These are phyloP conservation scores for Picea abies DNA, from an alignment of 83 land plant genomes.

Conservation along the genomic window DNA sequence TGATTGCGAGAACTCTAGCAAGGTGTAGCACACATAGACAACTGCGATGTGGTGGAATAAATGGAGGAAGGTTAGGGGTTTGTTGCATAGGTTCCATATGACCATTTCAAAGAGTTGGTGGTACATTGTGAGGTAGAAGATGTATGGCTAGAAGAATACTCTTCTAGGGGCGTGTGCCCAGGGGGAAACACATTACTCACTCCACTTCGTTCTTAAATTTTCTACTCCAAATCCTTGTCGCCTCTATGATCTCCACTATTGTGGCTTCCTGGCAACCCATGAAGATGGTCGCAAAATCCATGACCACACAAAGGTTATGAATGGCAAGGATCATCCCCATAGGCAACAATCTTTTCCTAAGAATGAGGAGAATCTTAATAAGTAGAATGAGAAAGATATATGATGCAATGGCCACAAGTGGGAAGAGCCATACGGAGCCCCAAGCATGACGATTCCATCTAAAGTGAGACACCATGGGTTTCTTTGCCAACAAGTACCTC, in stretches of 20 bases:
- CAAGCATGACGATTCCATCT: conserved; percentile 15
- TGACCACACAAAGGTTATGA: conserved; percentile 54
- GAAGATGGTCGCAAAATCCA: conserved; percentile 50
- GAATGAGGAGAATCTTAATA: conserved; percentile 19
- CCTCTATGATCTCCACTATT: conserved; percentile 65
- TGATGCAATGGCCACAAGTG: conserved; percentile 22
- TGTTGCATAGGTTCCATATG: conserved; percentile 33
- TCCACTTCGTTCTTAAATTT: conserved; percentile 34
- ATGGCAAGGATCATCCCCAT: conserved; percentile 63
- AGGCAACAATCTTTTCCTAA: conserved; percentile 40
- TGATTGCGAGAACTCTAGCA: conserved; percentile 83
- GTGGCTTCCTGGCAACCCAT: conserved; percentile 55
- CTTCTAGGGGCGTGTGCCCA: conserved; percentile 76
- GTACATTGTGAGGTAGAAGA: conserved; percentile 71
- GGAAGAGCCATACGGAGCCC: conserved; percentile 74
- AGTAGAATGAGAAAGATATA: conserved; percentile 34
- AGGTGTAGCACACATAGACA: conserved; percentile 48
- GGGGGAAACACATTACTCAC: conserved; percentile 80
- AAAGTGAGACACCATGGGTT: conserved; percentile 53
- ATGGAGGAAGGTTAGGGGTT: conserved; percentile 33
- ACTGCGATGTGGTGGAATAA: conserved; percentile 41
- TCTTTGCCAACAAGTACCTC: conserved; percentile 54
- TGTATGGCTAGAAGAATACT: conserved; percentile 87
- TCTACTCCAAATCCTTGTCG: conserved; percentile 54
- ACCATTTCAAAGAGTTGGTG: conserved; percentile 50